Evolutionary conservation across 352 stramenopile genomes (phyloP).

Genomic region (Elongisporangium undulatum): DNA sequence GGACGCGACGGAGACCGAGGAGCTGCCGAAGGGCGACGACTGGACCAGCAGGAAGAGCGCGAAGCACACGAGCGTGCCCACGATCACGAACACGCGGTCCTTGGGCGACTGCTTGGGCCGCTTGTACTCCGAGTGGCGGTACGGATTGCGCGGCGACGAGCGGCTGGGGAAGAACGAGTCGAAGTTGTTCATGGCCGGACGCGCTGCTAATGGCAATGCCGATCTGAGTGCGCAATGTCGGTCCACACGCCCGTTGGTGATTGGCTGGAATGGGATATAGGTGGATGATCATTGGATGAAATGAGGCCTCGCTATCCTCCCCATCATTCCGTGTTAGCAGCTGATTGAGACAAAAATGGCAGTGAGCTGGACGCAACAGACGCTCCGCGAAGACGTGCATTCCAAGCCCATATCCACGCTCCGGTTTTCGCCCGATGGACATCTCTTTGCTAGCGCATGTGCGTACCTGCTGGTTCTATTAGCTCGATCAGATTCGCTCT

Average conservation of each 20-base stretch:
- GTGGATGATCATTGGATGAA: neutral
- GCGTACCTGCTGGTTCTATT: constrained; percentile 5
- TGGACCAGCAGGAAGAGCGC: constrained; percentile 59
- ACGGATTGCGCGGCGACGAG: constrained; percentile 63
- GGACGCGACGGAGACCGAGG: constrained; percentile 3
- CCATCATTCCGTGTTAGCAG: neutral
- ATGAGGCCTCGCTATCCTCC: neutral
- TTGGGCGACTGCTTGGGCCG: constrained; percentile 24
- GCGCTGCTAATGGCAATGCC: neutral
- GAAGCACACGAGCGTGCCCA: constrained; percentile 64
- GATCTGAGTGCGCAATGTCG: neutral
- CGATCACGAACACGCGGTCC: constrained; percentile 57
- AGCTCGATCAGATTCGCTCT: constrained; percentile 4
- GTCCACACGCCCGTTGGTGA: neutral
- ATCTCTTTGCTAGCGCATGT: constrained; percentile 66
- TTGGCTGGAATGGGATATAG: neutral
- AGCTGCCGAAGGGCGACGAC: constrained; percentile 14
- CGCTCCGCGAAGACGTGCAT: constrained; percentile 32
- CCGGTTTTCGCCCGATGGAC: constrained; percentile 53
- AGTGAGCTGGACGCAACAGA: neutral
- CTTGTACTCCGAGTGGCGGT: constrained; percentile 56
- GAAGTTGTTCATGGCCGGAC: constrained; percentile 47
- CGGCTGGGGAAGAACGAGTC: constrained; percentile 66
- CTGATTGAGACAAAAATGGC: neutral
- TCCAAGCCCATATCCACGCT: constrained; percentile 71